Conservation (phyloP, 2,329 filamentous ascomycete genomes). For the Neopestalotiopsis sp. region DNA sequence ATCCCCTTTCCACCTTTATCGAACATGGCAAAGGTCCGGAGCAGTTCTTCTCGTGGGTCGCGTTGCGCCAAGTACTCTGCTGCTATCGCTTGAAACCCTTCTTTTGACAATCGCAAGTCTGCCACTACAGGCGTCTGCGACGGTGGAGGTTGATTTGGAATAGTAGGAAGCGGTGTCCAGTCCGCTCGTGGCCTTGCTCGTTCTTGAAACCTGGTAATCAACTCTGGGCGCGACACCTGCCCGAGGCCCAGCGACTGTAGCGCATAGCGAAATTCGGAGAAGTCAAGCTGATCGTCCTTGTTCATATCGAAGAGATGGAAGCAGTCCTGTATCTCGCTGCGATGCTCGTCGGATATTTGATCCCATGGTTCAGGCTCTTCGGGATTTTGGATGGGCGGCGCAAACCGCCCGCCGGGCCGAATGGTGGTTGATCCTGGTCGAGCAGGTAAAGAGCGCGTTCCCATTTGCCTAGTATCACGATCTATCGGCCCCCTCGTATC, state of each 20-base stretch:
- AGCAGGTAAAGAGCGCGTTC: constrained; percentile 31
- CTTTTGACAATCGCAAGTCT: constrained; percentile 74
- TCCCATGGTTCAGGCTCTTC: constrained; percentile 38
- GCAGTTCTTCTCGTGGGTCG: constrained; percentile 89
- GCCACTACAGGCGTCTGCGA: constrained; percentile 61
- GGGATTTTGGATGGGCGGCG: constrained; percentile 34
- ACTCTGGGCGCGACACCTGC: constrained; percentile 83
- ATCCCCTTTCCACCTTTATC: constrained; percentile 91
- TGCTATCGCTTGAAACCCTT: constrained; percentile 76
- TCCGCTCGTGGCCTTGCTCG: constrained; percentile 75
- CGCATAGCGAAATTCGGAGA: constrained; percentile 97
- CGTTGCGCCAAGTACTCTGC: constrained; percentile 80
- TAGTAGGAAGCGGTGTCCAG: constrained; percentile 50
- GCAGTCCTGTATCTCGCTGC: constrained; percentile 58
- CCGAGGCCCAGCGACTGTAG: constrained; percentile 90
- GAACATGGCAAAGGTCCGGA: constrained; percentile 90
- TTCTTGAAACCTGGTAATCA: constrained; percentile 79
- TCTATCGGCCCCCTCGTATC: constrained; percentile 11
- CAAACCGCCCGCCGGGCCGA: constrained; percentile 34
- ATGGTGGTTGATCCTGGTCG: constrained; percentile 25
- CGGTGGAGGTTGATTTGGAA: constrained; percentile 50
- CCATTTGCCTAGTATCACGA: constrained; percentile 18
- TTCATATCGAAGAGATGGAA: constrained; percentile 94
- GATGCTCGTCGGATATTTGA: constrained; percentile 82
- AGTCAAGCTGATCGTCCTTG: constrained; percentile 92